phyloP scores from a whole-genome alignment of 257 asterid genomes.

The Leptodermis oblonga region DNA sequence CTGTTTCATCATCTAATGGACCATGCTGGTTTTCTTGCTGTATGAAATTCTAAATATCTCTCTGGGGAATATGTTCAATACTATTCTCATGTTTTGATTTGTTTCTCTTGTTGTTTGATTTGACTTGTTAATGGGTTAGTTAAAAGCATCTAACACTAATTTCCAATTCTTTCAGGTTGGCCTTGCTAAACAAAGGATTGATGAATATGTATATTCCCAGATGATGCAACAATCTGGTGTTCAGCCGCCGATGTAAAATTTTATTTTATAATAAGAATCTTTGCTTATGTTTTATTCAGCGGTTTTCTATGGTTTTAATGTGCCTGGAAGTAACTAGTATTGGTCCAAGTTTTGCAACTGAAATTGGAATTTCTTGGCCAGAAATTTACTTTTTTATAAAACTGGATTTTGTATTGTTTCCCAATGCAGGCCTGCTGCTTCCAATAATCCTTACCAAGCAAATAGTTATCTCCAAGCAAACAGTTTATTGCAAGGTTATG shows the following conservation, averaged over 20 bases:
- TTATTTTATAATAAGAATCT: background rate
- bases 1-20: background rate
- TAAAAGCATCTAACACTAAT: background rate
- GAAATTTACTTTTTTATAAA: background rate
- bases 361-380: background rate
- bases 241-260: conserved; percentile 40
- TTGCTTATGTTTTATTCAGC: background rate
- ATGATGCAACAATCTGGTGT: conserved; percentile 68
- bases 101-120: background rate
- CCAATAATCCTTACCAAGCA: conserved; percentile 50
- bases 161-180: conserved; percentile 42
- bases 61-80: background rate
- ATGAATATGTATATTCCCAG: conserved; percentile 83
- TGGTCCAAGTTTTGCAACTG: background rate
- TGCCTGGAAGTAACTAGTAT: background rate
- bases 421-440: conserved; percentile 46
- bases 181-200: conserved; percentile 86
- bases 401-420: background rate
- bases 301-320: background rate
- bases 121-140: background rate
- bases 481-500: conserved; percentile 55
- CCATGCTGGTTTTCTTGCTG: background rate
- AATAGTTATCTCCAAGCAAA: conserved; percentile 21
- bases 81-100: background rate
- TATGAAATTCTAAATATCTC: background rate